Base-by-base conservation (phyloP, 1,284 basidiomycete species). In the Marasmius fiardii region DNA sequence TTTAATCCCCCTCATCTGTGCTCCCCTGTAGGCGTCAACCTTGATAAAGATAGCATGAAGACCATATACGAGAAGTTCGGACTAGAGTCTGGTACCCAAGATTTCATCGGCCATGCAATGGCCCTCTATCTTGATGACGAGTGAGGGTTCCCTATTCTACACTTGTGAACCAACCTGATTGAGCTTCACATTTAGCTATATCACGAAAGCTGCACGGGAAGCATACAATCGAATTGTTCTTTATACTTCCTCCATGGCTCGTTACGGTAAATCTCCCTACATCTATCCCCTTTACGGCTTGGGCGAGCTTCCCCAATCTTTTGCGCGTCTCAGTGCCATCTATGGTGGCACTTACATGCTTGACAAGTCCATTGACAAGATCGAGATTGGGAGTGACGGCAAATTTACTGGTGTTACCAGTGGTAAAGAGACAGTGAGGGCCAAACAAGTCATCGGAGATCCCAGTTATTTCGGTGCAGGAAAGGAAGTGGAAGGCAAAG, bases 341-440 rank as follows among this genome's bases (percentile, higher is more conserved):
- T 98, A 99, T 71, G 97, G 97, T 54, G 97, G 97, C 53, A 99
- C 97, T 16, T 99, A 99, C 79, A 99, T 99, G 97, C 89, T 99
- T 57, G 95, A 98, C 81, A 99, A 99, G 78, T 81, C 81, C 57
- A 90, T 98, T 65, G 88, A 98, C 62, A 86, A 93, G 71, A 94
- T 99, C 66, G 89, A 98, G 59, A 90, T 90, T 51, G 91, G 90
- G 67, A 67, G 75, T 8, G 84, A 89, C 58, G 97, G 97, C 67
- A 93, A 92, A 71, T 98, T 99, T 66, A 81, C 91, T 53, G 96
- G 97, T 55, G 97, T 99, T 43, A 90, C 88, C 43, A 91, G 88
- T 64, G 95, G 86, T 41, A 81, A 83, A 7, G 97, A 99, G 79
- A 96, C 88, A 16, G 97, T 97, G 68, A 97, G 92, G 78, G 97